Percentiles rank a stretch among this genome's conserved stretches.
Evolutionary conservation across 164 flowering plant genomes (phyloP).

Genomic region (Dillenia suffruticosa): DNA sequence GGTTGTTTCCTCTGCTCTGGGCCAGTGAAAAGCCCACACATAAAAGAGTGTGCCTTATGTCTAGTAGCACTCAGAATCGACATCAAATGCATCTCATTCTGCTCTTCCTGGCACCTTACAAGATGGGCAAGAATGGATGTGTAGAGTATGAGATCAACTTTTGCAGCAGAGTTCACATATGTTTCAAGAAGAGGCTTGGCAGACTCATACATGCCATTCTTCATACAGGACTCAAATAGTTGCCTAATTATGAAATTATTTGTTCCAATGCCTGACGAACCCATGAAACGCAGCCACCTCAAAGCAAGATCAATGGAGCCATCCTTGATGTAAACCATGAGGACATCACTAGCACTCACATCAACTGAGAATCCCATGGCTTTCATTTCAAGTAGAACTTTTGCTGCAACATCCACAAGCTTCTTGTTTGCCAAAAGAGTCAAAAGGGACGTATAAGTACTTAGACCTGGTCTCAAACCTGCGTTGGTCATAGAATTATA

Average conservation of each 20-base stretch:
- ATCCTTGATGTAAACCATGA: slow-evolving; percentile 89
- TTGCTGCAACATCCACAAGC: slow-evolving; percentile 97
- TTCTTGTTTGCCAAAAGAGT: slow-evolving; percentile 85
- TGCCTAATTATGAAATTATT: slow-evolving; percentile 90
- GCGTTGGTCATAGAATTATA: slow-evolving; percentile 95
- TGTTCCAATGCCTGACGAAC: slow-evolving; percentile 85
- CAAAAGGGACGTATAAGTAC: slow-evolving; percentile 76
- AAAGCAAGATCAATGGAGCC: slow-evolving; percentile 91
- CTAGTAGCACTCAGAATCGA: slow-evolving; percentile 73
- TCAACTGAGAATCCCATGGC: slow-evolving; percentile 84
- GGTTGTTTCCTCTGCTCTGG: slow-evolving; percentile 93
- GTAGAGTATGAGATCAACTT: slow-evolving; percentile 89
- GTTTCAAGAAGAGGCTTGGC: slow-evolving; percentile 95
- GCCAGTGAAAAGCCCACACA: slow-evolving; percentile 95
- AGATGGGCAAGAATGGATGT: slow-evolving; percentile 90
- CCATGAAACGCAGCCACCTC: slow-evolving; percentile 95
- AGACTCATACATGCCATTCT: slow-evolving; percentile 73
- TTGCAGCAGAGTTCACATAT: slow-evolving; percentile 72
- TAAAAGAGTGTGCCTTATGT: slow-evolving; percentile 85
- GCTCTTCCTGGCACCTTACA: slow-evolving; percentile 90
- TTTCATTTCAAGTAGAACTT: slow-evolving; percentile 92
- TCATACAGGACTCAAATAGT: slow-evolving; percentile 97
- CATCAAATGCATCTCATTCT: slow-evolving; percentile 87
- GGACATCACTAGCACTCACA: slow-evolving; percentile 91
- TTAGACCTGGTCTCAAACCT: slow-evolving; percentile 80